Evolutionary conservation across 2,329 filamentous ascomycete genomes (phyloP), one percentile per base, ranked within the genome.

Genomic region (Exutisphaerella laricina): DNA sequence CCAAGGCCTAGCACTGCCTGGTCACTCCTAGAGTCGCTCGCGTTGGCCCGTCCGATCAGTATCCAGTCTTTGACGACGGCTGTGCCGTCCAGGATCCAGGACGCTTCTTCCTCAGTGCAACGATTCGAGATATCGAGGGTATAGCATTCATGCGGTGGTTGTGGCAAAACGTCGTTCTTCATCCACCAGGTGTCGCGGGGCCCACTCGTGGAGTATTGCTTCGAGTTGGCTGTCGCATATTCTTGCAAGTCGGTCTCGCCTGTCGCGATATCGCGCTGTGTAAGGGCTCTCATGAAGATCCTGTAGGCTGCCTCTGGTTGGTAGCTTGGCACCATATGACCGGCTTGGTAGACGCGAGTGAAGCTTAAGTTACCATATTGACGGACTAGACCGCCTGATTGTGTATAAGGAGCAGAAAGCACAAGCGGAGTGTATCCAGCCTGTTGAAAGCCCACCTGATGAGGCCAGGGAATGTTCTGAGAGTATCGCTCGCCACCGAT

Each of bases 401-500:
- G 48, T 1, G 58, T 43, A n/a, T 43, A 52, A 21, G 49, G 49
- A 9, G 51, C 44, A 3, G 49, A 63, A 8, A 56, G 42, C 14
- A 58, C 51, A 12, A 60, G 49, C n/a, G 41, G 33, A 2, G 58
- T 53, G 53, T 78, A 78, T 2, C 75, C 75, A 1, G 74, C 72
- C 9, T 60, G 51, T 8, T 59, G 61, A 62, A 80, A 80, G 4
- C 64, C 55, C 4, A 59, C 28, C 29, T 67, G 60, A 18, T 64
- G 57, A 4, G 64, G 58, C 56, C 74, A 73, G 6, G 71, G 63
- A 26, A 78, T 66, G 1, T 66, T 66, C 4, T 78, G 61, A 41
- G 70, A 73, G 5, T 71, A 69, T 4, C 64, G 58, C 53, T 80
- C 75, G 33, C 74, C 77, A 6, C 75, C 76, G 16, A 76, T 63